phyloP scores from a whole-genome alignment of 345 rosid species.

The Cardamine chenopodiifolia region DNA sequence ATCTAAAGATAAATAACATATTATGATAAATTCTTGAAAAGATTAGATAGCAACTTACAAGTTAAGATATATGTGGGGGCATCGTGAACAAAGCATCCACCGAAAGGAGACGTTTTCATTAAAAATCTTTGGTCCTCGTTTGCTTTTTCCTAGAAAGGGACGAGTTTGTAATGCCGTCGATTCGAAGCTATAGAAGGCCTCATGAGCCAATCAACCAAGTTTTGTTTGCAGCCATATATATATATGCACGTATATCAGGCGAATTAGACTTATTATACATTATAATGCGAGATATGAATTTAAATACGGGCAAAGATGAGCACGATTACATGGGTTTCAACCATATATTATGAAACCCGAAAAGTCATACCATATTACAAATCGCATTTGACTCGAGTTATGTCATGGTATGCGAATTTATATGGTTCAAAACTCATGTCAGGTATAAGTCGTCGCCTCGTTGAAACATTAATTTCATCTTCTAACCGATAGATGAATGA shows the following conservation, averaged over 20 bases:
- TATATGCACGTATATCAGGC: background rate
- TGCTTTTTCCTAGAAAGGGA: conserved; percentile 28
- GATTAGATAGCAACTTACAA: background rate
- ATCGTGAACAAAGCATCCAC: conserved; percentile 30
- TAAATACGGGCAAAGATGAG: background rate
- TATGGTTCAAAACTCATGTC: conserved; percentile 26
- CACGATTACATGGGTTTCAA: background rate
- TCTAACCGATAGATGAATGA: conserved; percentile 25
- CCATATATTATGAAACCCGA: background rate
- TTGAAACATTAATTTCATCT: conserved; percentile 23
- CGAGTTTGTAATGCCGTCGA: conserved; percentile 21
- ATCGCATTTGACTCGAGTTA: background rate
- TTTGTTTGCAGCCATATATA: conserved; percentile 26
- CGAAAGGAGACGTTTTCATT: conserved; percentile 25
- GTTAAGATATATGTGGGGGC: conserved; percentile 26
- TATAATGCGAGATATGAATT: background rate
- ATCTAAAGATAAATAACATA: background rate
- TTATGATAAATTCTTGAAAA: background rate
- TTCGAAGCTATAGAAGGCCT: conserved; percentile 25
- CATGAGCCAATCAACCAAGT: conserved; percentile 22
- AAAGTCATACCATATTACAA: background rate
- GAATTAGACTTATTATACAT: background rate
- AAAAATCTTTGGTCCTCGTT: conserved; percentile 24
- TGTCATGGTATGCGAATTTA: background rate
- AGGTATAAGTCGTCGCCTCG: conserved; percentile 16